Evolutionary conservation across 2,329 filamentous ascomycete genomes (phyloP).

Genomic region (Penicillium sp.): DNA sequence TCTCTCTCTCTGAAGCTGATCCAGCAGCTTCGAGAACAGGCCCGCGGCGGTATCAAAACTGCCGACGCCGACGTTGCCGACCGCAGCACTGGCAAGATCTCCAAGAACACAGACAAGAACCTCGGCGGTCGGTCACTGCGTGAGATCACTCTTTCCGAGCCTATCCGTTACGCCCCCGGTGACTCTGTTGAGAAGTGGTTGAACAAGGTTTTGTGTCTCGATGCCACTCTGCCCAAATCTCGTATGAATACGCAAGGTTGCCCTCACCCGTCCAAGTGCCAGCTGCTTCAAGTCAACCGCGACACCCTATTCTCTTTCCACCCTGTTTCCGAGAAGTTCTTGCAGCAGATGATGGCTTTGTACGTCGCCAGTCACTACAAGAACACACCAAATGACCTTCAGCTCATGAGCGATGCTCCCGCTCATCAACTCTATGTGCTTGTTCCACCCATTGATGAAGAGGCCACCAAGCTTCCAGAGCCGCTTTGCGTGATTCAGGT

Average conservation of each 20-base stretch:
- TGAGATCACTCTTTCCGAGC: constrained; percentile 90
- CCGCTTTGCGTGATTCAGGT: constrained; percentile 95
- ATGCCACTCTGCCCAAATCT: constrained; percentile 82
- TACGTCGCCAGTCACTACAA: constrained; percentile 99
- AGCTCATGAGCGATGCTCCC: constrained; percentile 96
- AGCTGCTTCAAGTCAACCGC: constrained; percentile 91
- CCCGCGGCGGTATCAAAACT: constrained; percentile 64
- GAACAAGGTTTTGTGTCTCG: constrained; percentile 89
- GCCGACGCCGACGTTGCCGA: constrained; percentile 72
- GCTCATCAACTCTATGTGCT: constrained; percentile 96
- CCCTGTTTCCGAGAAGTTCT: constrained; percentile 91
- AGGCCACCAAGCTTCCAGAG: constrained; percentile 79
- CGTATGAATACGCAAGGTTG: constrained; percentile 74
- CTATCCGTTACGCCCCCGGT: constrained; percentile 89
- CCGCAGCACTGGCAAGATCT: constrained; percentile 73
- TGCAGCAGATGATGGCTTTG: constrained; percentile 97
- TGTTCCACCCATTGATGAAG: constrained; percentile 79
- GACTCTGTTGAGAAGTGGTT: constrained; percentile 96
- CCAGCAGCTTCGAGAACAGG: constrained; percentile 93
- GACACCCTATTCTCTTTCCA: constrained; percentile 99
- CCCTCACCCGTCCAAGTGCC: constrained; percentile 87
- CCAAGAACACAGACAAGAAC: constrained; percentile 64
- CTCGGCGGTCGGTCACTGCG: constrained; percentile 76
- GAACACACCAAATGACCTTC: constrained; percentile 96
- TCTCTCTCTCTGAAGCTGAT: constrained; percentile 96